Base-by-base conservation (phyloP, 495 filamentous ascomycete genomes). In the Xylaria scruposa region DNA sequence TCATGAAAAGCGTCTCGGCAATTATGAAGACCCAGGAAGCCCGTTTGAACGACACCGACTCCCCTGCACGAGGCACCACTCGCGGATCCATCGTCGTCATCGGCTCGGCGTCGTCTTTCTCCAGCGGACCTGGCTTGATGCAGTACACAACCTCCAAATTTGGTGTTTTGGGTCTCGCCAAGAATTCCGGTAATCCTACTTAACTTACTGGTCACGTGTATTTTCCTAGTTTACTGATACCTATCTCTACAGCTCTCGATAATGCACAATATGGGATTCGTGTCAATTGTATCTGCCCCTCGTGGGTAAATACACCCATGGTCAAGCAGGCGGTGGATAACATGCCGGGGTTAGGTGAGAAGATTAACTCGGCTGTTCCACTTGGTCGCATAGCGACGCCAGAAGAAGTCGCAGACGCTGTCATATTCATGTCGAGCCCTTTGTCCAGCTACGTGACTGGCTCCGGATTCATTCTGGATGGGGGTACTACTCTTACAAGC, bases 241-340 rank as follows among this genome's bases (percentile, higher is more conserved):
- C 29, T 31, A 31, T 31, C 17, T 46, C 42, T 46, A 46, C 31
- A 85, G 80, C 84, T n/a, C 12, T 80, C 1, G 79, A 85, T 60
- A 73, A 80, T 33, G 77, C 73, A 0, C 21, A 44, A 0, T 29
- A 81, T 38, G 77, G 76, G 0, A 81, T 87, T 24, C 76, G 85
- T 0, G 81, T 85, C 9, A 88, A 88, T 65, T 76, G 75, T 0
- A 68, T 88, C 6, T 83, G 80, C 46, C 85, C 86, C 0, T 75
- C 80, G 0, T 87, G 83, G 77, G 78, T 84, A 1, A 66, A 80
- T 5, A 85, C 84, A 0, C 81, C 81, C 1, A 79, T 87, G 75
- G 77, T 84, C 10, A 47, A 19, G 44, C 19, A 19, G 8, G n/a
- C 51, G 9, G 21, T 21, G 10, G 49, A 53, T 8, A 24, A 24